Conservation (phyloP, 2,329 filamentous ascomycete species). For the Fusarium incarnatum region DNA sequence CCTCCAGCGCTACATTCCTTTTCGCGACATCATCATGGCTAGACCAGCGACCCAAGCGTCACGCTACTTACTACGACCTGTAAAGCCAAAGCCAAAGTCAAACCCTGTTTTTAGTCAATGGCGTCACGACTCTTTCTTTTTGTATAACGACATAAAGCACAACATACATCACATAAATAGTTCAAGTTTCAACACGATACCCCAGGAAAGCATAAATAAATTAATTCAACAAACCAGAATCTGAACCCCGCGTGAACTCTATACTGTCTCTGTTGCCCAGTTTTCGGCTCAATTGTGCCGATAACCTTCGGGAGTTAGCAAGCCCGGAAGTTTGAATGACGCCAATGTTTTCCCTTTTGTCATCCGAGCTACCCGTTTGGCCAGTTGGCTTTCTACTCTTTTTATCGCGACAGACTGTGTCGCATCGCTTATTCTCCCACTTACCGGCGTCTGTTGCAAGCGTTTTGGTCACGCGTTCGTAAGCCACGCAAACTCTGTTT, state of each 20-base stretch:
- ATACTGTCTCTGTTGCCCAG: not conserved
- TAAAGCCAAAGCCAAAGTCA: not conserved
- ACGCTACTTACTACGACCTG: not conserved
- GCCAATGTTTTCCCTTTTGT: not conserved
- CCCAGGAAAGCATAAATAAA: not conserved
- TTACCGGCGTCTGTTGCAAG: not conserved
- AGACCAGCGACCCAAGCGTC: slow-evolving; percentile 8
- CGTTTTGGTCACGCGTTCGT: not conserved
- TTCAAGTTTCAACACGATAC: slow-evolving; percentile 12
- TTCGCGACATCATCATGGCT: slow-evolving; percentile 36
- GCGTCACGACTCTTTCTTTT: slow-evolving; percentile 23
- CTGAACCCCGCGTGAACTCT: not conserved
- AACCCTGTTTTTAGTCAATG: slow-evolving; percentile 12
- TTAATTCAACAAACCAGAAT: not conserved
- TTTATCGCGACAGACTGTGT: not conserved
- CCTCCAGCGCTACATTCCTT: slow-evolving; percentile 30
- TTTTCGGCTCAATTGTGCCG: not conserved
- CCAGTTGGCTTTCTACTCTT: not conserved
- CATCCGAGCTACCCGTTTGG: not conserved
- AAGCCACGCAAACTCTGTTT: not conserved
- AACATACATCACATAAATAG: slow-evolving; percentile 5
- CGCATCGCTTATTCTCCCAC: not conserved
- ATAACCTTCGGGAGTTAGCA: not conserved
- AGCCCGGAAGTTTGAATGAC: not conserved
- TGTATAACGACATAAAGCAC: slow-evolving; percentile 24